Conservation (phyloP, 1,284 basidiomycete species). For the Papiliotrema fonsecae region DNA sequence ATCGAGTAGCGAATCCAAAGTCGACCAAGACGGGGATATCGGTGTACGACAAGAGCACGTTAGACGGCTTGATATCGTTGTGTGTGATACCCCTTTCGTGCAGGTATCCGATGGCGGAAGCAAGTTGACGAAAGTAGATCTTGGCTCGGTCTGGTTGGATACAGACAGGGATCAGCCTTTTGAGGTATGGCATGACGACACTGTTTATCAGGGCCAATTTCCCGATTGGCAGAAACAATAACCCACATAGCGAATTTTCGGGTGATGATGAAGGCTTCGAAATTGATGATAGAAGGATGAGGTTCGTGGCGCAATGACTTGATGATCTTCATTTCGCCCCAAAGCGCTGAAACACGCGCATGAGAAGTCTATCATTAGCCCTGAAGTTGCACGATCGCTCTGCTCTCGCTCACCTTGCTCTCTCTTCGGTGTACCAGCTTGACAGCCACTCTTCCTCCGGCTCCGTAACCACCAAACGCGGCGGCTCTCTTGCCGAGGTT, state of each 20-base stretch:
- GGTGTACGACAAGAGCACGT: slow-evolving; percentile 70
- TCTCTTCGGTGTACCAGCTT: slow-evolving; percentile 75
- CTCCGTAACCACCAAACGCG: slow-evolving; percentile 22
- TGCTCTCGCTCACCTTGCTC: neutral
- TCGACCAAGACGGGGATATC: slow-evolving; percentile 79
- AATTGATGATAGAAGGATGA: slow-evolving; percentile 83
- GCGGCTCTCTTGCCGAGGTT: slow-evolving; percentile 26
- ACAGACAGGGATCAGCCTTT: slow-evolving; percentile 73
- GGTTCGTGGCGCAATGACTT: slow-evolving; percentile 70
- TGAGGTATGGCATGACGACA: slow-evolving; percentile 53
- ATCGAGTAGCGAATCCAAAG: slow-evolving; percentile 86
- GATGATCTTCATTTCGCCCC: slow-evolving; percentile 94
- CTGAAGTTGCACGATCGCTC: neutral
- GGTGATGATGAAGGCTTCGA: slow-evolving; percentile 88
- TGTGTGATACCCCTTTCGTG: slow-evolving; percentile 83
- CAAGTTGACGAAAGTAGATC: slow-evolving; percentile 75
- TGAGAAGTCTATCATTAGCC: slow-evolving; percentile 58
- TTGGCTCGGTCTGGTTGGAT: slow-evolving; percentile 70
- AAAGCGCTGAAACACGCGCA: slow-evolving; percentile 78
- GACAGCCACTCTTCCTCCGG: slow-evolving; percentile 63
- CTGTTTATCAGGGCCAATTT: slow-evolving; percentile 11
- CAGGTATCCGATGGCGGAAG: slow-evolving; percentile 82
- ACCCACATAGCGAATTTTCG: slow-evolving; percentile 80
- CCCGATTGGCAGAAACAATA: neutral
- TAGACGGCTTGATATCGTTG: slow-evolving; percentile 95